phyloP scores from a whole-genome alignment of 148 eudicot species.

The Tetragonia tetragonoides region DNA sequence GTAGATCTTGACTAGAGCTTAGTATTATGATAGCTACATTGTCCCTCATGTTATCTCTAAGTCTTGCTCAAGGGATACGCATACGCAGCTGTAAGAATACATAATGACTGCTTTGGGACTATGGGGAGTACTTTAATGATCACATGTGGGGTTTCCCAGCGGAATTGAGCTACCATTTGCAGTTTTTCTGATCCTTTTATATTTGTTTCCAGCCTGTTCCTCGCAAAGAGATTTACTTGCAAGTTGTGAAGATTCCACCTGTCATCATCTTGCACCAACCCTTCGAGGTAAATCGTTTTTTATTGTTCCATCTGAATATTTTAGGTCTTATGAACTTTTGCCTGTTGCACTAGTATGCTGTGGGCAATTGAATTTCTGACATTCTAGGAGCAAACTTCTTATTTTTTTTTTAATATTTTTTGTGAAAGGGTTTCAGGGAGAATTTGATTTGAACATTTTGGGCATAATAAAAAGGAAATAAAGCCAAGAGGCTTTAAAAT shows the following conservation, averaged over 20 bases:
- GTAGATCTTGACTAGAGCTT: not conserved
- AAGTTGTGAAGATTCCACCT: slow-evolving; percentile 59
- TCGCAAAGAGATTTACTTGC: slow-evolving; percentile 85
- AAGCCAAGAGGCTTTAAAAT: not conserved
- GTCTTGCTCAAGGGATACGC: not conserved
- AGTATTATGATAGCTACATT: not conserved
- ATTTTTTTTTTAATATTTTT: not conserved
- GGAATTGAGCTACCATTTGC: not conserved
- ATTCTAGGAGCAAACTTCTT: not conserved
- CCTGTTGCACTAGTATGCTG: not conserved
- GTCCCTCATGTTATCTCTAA: not conserved
- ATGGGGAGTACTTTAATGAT: not conserved
- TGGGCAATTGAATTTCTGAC: not conserved
- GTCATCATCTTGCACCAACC: slow-evolving; percentile 70
- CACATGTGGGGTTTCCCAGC: not conserved
- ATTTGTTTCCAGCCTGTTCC: slow-evolving; percentile 67
- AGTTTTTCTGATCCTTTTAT: not conserved
- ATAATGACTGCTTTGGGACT: too few relatives aligned
- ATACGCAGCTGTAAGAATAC: not conserved
- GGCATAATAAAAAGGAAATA: not conserved
- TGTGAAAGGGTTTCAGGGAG: not conserved
- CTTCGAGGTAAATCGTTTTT: slow-evolving; percentile 45
- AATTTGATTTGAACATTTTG: not conserved
- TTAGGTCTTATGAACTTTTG: not conserved
- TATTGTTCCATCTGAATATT: not conserved